phyloP scores from a whole-genome alignment of 805 yeast genomes.

The Lipomyces starkeyi region DNA sequence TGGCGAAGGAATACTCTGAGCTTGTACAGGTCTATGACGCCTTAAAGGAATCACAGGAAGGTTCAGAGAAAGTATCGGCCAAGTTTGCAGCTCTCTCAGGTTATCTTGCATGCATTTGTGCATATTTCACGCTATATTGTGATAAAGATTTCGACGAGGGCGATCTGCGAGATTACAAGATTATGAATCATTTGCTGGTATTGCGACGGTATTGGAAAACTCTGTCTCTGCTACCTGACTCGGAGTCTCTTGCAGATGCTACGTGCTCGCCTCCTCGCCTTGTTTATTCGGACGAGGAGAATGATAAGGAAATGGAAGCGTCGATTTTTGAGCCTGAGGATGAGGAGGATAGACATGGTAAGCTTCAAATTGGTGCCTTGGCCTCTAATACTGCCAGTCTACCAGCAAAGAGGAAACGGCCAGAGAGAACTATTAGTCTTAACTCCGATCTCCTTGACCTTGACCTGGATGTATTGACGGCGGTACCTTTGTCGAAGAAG shows the following conservation, averaged over 20 bases:
- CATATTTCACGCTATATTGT: constrained; percentile 77
- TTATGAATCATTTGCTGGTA: constrained; percentile 84
- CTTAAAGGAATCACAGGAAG: constrained; percentile 27
- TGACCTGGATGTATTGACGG: constrained; percentile 57
- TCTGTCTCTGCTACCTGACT: constrained; percentile 61
- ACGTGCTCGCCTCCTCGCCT: constrained; percentile 23
- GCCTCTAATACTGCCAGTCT: background rate
- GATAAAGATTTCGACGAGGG: constrained; percentile 62
- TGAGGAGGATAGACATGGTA: constrained; percentile 11
- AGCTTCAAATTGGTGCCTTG: background rate
- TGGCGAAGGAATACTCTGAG: constrained; percentile 63
- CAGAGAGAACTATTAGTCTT: constrained; percentile 33
- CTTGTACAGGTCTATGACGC: constrained; percentile 52
- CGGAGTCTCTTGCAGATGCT: constrained; percentile 30
- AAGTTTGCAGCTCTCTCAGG: constrained; percentile 75
- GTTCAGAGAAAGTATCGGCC: constrained; percentile 44
- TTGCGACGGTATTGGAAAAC: constrained; percentile 72
- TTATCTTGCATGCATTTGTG: constrained; percentile 76
- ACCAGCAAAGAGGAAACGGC: constrained; percentile 35
- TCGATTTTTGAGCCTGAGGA: constrained; percentile 7
- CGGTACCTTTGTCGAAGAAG: constrained; percentile 54
- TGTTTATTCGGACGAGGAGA: constrained; percentile 40
- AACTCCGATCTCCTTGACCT: constrained; percentile 47
- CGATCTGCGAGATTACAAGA: constrained; percentile 77
- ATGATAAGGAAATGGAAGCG: constrained; percentile 38